These are phyloP conservation scores for Begonia masoniana DNA, from an alignment of 306 rosid species.

Conservation along the genomic window DNA sequence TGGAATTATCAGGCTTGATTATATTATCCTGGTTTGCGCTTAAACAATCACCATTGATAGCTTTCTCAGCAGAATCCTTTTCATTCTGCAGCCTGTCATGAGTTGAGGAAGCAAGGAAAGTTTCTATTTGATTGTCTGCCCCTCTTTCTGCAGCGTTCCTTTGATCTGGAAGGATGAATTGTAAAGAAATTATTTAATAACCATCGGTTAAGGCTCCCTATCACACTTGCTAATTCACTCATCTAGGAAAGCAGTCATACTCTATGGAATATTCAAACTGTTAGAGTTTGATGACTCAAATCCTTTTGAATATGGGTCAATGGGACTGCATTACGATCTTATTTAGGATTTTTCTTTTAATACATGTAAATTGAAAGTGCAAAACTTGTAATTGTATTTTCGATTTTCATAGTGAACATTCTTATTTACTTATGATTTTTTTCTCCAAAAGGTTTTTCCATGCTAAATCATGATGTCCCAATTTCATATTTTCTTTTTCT, in stretches of 20 bases:
- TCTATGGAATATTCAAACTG: not conserved
- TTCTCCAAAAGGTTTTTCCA: too few species aligned
- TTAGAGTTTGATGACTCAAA: too few species aligned
- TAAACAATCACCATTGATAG: constrained; percentile 53
- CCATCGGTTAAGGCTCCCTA: not conserved
- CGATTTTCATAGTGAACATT: too few species aligned
- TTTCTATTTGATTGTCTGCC: constrained; percentile 46
- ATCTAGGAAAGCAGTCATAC: not conserved
- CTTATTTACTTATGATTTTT: too few species aligned
- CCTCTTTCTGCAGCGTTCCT: constrained; percentile 41
- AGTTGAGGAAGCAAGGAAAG: constrained; percentile 56
- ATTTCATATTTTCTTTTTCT: too few species aligned
- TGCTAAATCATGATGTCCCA: too few species aligned
- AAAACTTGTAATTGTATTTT: too few species aligned
- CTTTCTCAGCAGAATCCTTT: constrained; percentile 52
- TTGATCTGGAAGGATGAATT: constrained; percentile 34
- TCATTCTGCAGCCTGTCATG: constrained; percentile 53
- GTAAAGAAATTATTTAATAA: not conserved
- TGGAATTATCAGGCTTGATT: constrained; percentile 48
- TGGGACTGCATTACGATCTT: too few species aligned
- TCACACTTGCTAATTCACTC: not conserved
- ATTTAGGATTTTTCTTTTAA: too few species aligned
- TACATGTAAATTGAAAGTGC: too few species aligned
- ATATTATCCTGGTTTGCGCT: constrained; percentile 62
- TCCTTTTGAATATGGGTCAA: too few species aligned